Evolutionary conservation across 2,329 filamentous ascomycete species (phyloP).

Genomic region (Claviceps purpurea): DNA sequence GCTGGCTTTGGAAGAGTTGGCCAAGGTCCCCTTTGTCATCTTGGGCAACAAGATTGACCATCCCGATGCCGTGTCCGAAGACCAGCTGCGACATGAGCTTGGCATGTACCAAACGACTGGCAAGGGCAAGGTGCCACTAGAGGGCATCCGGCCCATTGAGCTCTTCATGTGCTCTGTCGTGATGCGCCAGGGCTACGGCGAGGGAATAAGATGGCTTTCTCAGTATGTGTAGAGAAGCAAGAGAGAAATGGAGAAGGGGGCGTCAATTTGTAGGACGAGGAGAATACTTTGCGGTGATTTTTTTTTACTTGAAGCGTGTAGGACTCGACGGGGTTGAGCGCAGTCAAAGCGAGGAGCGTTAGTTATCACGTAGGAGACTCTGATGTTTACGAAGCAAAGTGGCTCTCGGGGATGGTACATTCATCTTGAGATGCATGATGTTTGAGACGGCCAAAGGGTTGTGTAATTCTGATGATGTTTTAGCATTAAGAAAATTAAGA

Average conservation of each 20-base stretch:
- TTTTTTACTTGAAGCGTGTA: not conserved
- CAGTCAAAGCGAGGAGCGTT: not conserved
- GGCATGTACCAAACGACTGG: constrained; percentile 93
- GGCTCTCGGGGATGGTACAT: constrained; percentile 20
- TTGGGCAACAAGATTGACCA: constrained; percentile 99
- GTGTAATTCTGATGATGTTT: constrained; percentile 16
- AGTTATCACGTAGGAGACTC: not conserved
- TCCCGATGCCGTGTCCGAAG: constrained; percentile 87
- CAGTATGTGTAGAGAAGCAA: constrained; percentile 61
- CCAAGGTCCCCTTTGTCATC: constrained; percentile 90
- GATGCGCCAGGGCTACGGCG: constrained; percentile 91
- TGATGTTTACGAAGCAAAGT: constrained; percentile 4
- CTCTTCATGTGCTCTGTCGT: constrained; percentile 99
- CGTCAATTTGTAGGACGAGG: not conserved
- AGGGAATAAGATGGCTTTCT: constrained; percentile 82
- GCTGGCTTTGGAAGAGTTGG: constrained; percentile 89
- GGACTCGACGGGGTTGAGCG: not conserved
- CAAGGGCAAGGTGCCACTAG: constrained; percentile 85
- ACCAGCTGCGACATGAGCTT: constrained; percentile 82
- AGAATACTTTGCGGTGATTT: not conserved
- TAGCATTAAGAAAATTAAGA: constrained; percentile 1
- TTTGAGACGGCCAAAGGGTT: constrained; percentile 18
- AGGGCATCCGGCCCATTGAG: constrained; percentile 90
- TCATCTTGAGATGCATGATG: constrained; percentile 11
- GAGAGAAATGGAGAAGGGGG: not conserved